Evolutionary conservation across 352 stramenopile genomes (phyloP), one percentile per base, ranked within the genome.

Genomic region (Phytophthora rubi): DNA sequence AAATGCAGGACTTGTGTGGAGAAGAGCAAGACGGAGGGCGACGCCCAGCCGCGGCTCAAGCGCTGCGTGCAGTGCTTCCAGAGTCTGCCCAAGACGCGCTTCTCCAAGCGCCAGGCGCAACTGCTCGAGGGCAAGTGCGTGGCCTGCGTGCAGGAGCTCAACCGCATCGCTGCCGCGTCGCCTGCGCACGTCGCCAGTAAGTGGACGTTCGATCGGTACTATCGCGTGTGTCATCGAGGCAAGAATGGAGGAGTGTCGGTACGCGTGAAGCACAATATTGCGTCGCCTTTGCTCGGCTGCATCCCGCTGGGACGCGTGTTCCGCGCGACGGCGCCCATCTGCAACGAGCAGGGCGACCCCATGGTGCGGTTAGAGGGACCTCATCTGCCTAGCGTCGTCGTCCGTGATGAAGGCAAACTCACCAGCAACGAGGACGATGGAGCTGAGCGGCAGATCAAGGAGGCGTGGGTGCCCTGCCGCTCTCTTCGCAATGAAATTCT

Each of bases 1-100:
- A 92, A 90, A 67, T 93, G 86, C 64, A 79, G 77, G 18, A n/a
- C 52, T 3, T 93, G 83, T 48, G 80, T 93, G 21, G 70, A 72
- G 2, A 48, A 62, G 71, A 57, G 82, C 1, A 64, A 70, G 44
- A 35, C 67, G 37, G 39, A 65, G 6, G 47, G 58, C 10, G 60
- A 73, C 18, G 47, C 53, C 13, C 72, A 69, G 32, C 51, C 68
- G 23, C 73, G 82, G 12, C 65, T 86, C 23, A 92, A 92, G 60
- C 77, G 79, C 18, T 93, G 86, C 56, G 76, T 91, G 23, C 86
- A 93, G 69, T 93, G 86, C 77, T 93, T 92, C 66, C 81, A 87
- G 54, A 82, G 83, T 44, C 64, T 90, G n/a, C 59, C 78, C 0
- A 87, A 86, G 54, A 62, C 76, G 3, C 74, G 64, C 16, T 93